Conservation (phyloP, 768 basidiomycete species). For the Suillus discolor region DNA sequence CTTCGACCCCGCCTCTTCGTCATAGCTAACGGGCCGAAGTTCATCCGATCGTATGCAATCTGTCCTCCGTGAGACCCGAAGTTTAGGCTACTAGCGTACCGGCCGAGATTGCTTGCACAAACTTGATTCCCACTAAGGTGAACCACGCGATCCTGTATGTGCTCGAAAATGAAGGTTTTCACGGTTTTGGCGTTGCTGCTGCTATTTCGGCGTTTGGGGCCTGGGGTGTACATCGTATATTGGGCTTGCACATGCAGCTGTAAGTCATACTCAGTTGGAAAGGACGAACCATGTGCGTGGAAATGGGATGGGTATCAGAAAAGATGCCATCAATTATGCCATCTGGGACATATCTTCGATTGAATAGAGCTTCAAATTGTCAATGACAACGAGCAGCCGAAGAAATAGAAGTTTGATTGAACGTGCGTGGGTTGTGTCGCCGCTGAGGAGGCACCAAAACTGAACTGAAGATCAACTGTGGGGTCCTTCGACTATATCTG, state of each 20-base stretch:
- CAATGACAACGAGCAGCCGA: neutral
- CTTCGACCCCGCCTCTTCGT: neutral
- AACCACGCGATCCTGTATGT: neutral
- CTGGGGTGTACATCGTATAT: neutral
- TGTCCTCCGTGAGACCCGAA: neutral
- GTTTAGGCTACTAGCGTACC: neutral
- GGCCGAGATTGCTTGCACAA: neutral
- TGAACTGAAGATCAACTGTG: neutral
- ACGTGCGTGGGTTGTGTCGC: neutral
- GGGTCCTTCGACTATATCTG: neutral
- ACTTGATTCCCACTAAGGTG: neutral
- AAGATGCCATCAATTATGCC: neutral
- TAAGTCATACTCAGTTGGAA: no score
- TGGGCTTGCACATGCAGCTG: neutral
- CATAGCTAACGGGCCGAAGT: neutral
- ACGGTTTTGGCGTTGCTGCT: neutral
- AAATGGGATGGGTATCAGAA: neutral
- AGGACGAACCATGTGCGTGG: neutral
- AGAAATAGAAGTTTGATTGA: neutral
- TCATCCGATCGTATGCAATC: neutral
- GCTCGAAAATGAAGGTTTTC: neutral
- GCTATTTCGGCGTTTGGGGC: neutral
- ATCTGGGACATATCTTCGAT: neutral
- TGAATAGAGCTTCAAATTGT: neutral
- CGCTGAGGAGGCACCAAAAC: neutral